Base-by-base conservation (phyloP, 208 protist genomes). In the Trypanosoma rangeli region DNA sequence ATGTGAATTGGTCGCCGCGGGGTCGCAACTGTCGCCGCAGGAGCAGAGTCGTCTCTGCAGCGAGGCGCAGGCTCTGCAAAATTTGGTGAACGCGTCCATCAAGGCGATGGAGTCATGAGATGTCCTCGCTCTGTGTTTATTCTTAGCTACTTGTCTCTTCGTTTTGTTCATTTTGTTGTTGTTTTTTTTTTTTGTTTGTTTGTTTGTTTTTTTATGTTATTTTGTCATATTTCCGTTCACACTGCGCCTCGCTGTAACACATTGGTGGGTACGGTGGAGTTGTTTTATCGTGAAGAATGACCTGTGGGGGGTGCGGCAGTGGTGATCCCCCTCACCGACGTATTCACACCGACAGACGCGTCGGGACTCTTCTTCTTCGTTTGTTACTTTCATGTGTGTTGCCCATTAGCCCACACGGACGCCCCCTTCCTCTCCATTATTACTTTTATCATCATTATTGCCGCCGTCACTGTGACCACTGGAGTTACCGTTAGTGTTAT, bases 1-100 rank as follows among this genome's bases (percentile, higher is more conserved):
- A 54, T 87, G 78, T 50, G 78, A 82, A 9, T 35, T 80, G 18
- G 48, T 89, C 20, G 33, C 26, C 3, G 53, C 29, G 31, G 65
- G 42, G 15, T 50, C 60, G 50, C 62, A 57, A 39, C 50, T 61
- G 22, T 35, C 26, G 54, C 50, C 20, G n/a, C 42, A 61, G 50
- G 62, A 70, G 28, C 52, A 26, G 18, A 49, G 29, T 15, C 55
- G 24, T 42, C 5, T 90, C 24, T 29, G 57, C n/a, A 78, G 55
- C 7, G 85, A 92, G 61, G 79, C 76, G 33, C 53, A 58, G 12
- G 79, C 74, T 10, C 56, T 94, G n/a, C 86, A 91, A 63, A 80
- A 78, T 16, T 77, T 94, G 9, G 82, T 94, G 22, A 70, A 84
- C 63, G 89, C 89, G 5, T 80, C 89, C 22, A 84, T 92, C 61